Base-by-base conservation (phyloP, 148 eudicot species). In the Amaranthus cruentus region DNA sequence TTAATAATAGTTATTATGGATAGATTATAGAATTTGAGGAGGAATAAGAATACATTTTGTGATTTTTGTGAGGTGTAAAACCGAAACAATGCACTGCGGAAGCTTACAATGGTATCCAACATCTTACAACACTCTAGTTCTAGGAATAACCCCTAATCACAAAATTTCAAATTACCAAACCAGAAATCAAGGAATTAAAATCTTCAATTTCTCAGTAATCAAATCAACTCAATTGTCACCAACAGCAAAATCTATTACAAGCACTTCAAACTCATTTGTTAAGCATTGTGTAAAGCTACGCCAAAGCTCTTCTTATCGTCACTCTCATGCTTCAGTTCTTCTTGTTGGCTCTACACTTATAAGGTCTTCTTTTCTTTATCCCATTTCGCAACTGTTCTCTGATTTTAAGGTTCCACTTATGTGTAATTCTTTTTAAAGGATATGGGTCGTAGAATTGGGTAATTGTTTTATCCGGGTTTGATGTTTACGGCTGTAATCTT, bases 281-380 rank as follows among this genome's bases (percentile, higher is more conserved):
- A 94, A 94, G 48, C 98, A 94, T 82, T 91, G 98, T 53, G 83
- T 94, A 52, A 94, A 91, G 85, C 90, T 94, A 21, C 90, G 98
- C 1, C 90, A 86, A 58, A 90, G 88, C 84, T 89, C 96, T 42
- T 87, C 98, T 60, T 95, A 91, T 79, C 93, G 98, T 54, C 85
- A 88, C 68, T 76, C 85, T 50, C 93, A 91, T 75, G 88, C 85
- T 68, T 86, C 87, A 6, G 82, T 80, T 66, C 85, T 94, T 46
- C 81, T 94, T 12, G 81, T 94, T 48, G 96, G 97, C 69, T 42
- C 87, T 62, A 91, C 89, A 47, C 91, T 91, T 55, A 84, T 91
- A 62, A 88, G 97, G 98, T 91, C 5, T 55, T 4, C 7, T 62
- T 28, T 52, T 6, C 50, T 48, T n/a, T 9, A 4, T 5, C 47